Base-by-base conservation (phyloP, 129 eudicot genomes). In the Flaveria brownii region DNA sequence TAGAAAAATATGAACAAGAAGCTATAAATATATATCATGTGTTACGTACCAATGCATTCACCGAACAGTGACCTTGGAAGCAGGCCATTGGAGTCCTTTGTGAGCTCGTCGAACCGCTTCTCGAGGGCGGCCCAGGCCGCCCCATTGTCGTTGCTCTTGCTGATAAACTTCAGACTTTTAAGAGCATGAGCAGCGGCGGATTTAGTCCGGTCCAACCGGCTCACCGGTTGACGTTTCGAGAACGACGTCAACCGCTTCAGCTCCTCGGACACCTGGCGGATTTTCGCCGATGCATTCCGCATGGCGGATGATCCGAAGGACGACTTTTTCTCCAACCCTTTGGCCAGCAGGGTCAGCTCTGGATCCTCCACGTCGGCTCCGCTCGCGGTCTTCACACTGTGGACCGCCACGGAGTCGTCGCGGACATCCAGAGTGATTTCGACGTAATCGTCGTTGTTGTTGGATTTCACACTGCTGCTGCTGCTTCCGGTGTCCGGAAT, bases 11-110 rank as follows among this genome's bases (percentile, higher is more conserved):
- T 4, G 4, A 86, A 73, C 0, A 85, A 84, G 2, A 43, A 43
- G 49, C 49, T 43, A 7, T 6, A 43, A 0, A 1, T 0, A 8
- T 45, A 1, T 0, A 8, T 45, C 13, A 60, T 55, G 82, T 2
- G 91, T 71, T 84, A n/a, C n/a, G n/a, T n/a, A 90, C 96, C 96
- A 2, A 90, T 87, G 91, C 96, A 90, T 86, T 86, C 87, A 2
- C 91, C 84, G 17, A 90, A 90, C 28, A 73, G 85, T 10, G 88
- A 33, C 1, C 96, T 89, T 1, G 90, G 89, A 16, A 90, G 88
- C 71, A 88, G 56, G 9, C 93, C 93, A 78, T 82, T 77, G 43
- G 88, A 80, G 60, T 51, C 42, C 3, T 55, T 61, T 3, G 91
- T 70, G 13, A 90, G 81, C 6, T 76, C 79, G 30, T 86, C 85